phyloP scores from a whole-genome alignment of 2,329 filamentous ascomycete species.

The Verticillium longisporum region DNA sequence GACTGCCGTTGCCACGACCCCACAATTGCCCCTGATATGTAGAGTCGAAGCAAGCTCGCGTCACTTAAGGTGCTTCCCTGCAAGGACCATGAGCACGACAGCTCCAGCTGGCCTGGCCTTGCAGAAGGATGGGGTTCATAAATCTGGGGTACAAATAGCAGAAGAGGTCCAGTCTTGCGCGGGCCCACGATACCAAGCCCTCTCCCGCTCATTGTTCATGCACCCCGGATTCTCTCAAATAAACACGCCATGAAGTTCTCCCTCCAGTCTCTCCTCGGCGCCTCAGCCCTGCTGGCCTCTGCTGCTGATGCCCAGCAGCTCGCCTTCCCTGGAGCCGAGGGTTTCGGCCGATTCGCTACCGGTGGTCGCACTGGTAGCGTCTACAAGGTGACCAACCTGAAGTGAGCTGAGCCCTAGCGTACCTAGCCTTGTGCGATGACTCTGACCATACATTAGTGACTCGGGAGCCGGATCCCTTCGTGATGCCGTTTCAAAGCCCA shows the following conservation, averaged over 20 bases:
- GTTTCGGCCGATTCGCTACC: slow-evolving; percentile 37
- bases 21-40: background rate
- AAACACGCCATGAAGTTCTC: background rate
- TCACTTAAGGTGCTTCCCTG: background rate
- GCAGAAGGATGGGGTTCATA: too few species aligned
- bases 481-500: slow-evolving; percentile 38
- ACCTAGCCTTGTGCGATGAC: background rate
- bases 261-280: background rate
- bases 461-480: slow-evolving; percentile 40
- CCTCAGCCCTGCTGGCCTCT: background rate
- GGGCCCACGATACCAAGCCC: background rate
- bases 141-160: background rate
- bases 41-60: background rate
- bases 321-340: slow-evolving; percentile 45
- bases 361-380: slow-evolving; percentile 38
- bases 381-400: slow-evolving; percentile 41
- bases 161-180: background rate
- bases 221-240: background rate
- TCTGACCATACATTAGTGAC: slow-evolving; percentile 21
- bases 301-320: background rate
- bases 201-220: background rate
- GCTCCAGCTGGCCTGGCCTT: background rate
- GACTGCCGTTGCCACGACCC: background rate
- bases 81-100: background rate
- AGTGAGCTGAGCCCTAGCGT: slow-evolving; percentile 13